A percentile compares a stretch with the other conserved stretches of the same genome.
Evolutionary conservation across 2,329 filamentous ascomycete species (phyloP).

Genomic region (Raffaelea ambrosiae): DNA sequence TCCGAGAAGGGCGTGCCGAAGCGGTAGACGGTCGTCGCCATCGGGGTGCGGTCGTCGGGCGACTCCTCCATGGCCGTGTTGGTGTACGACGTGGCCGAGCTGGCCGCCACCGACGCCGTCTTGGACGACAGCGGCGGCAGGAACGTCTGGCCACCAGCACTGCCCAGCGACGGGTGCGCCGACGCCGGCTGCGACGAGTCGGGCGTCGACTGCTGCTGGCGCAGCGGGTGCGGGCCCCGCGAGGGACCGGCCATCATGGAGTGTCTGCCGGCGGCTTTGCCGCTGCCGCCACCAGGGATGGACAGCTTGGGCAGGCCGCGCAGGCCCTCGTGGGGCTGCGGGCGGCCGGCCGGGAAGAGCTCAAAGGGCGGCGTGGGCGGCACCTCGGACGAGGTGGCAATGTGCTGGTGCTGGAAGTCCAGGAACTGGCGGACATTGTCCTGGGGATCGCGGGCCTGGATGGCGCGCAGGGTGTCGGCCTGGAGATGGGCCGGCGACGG

Average conservation of each 20-base stretch:
- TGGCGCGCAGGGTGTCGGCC: conserved; percentile 59
- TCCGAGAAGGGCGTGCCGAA: conserved; percentile 85
- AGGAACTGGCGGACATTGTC: conserved; percentile 92
- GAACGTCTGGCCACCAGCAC: neutral
- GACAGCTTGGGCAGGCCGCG: conserved; percentile 53
- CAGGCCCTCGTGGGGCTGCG: conserved; percentile 42
- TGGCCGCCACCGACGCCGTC: conserved; percentile 7
- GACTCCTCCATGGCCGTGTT: conserved; percentile 15
- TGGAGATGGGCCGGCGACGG: conserved; percentile 53
- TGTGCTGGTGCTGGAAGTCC: conserved; percentile 63
- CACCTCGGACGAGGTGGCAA: conserved; percentile 36
- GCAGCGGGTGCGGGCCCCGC: neutral
- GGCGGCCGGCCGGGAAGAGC: conserved; percentile 41
- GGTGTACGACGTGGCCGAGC: conserved; percentile 10
- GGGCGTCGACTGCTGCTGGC: neutral
- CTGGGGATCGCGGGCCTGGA: conserved; percentile 71
- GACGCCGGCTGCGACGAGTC: conserved; percentile 12
- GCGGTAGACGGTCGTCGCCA: conserved; percentile 47
- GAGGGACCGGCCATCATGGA: neutral
- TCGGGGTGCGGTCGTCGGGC: conserved; percentile 3
- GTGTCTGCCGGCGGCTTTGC: conserved; percentile 6
- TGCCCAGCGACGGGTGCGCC: conserved; percentile 4
- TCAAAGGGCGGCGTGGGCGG: conserved; percentile 63
- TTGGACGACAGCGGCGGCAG: conserved; percentile 4
- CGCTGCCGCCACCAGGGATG: conserved; percentile 37